phyloP scores from a whole-genome alignment of 495 filamentous ascomycete genomes.

The Recurvomyces mirabilis region DNA sequence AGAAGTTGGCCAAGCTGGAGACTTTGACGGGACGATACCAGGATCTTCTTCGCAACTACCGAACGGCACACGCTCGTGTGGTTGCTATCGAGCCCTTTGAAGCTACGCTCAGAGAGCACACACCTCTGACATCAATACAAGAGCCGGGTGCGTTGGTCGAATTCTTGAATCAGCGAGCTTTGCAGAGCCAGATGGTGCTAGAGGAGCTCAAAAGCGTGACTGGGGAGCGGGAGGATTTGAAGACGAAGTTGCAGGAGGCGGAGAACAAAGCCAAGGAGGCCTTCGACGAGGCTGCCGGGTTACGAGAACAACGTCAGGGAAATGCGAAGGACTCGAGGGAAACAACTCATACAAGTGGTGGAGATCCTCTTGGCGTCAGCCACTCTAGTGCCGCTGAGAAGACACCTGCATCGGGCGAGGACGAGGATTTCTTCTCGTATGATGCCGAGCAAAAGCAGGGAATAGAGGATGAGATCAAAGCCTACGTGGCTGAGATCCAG shows the following conservation, averaged over 20 bases:
- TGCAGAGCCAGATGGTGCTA: slow-evolving; percentile 80
- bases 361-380: slow-evolving; percentile 10
- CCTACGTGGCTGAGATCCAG: slow-evolving; percentile 24
- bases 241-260: slow-evolving; percentile 59
- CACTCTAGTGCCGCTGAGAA: not conserved
- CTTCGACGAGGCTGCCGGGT: slow-evolving; percentile 20
- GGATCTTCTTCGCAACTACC: slow-evolving; percentile 83
- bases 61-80: slow-evolving; percentile 75
- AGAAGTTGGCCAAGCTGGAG: slow-evolving; percentile 63
- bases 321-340: not conserved
- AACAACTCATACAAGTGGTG: slow-evolving; percentile 5
- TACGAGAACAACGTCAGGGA: slow-evolving; percentile 19
- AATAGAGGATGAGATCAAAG: slow-evolving; percentile 33
- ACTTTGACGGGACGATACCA: slow-evolving; percentile 79
- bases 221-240: slow-evolving; percentile 64
- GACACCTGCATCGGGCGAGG: slow-evolving; percentile 38
- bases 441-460: slow-evolving; percentile 58
- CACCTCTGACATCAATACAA: slow-evolving; percentile 73
- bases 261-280: slow-evolving; percentile 53
- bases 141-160: slow-evolving; percentile 80
- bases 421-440: slow-evolving; percentile 68
- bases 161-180: slow-evolving; percentile 80
- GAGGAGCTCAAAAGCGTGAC: slow-evolving; percentile 88
- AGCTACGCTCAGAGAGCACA: slow-evolving; percentile 77
- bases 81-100: slow-evolving; percentile 86